Evolutionary conservation across 2,329 filamentous ascomycete genomes (phyloP), one percentile per base, ranked within the genome.

Genomic region (Alternaria sp.): DNA sequence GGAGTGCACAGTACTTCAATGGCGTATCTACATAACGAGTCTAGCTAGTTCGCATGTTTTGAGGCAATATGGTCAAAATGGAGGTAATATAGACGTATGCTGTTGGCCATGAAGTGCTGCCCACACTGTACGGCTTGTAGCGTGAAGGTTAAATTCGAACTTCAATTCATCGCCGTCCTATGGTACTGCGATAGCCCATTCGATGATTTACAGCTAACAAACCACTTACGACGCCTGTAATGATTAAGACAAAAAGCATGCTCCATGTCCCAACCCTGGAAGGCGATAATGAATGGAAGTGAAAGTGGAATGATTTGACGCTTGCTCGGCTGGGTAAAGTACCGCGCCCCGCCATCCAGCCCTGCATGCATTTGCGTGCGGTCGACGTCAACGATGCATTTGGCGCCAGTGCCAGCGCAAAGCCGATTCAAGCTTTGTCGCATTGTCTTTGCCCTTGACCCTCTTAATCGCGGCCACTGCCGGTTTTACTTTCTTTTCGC

Each of bases 311-410:
- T 20, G 26, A 23, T 26, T 20, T n/a, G 25, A 23, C 55, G 55
- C 55, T 58, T 41, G 44, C 55, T 33, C 28, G 10, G n/a, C 47
- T n/a, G 15, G 37, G 55, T 25, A 49, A 58, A 25, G 45, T 25
- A 6, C 26, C 0, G 33, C 9, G 45, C 55, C 55, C 55, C 55
- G 28, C 45, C 45, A 49, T 55, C 11, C n/a, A 25, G 20, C 15
- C 15, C 28, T 20, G 37, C 54, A 26, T 56, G 54, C 43, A 45
- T 20, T n/a, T 37, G 44, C 44, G 28, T 50, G 15, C 11, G 28
- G 23, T 41, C 55, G 55, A 58, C 55, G 55, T 58, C 55, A 58
- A 50, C 55, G 37, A 41, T 41, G 2, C 28, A 11, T 28, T 28
- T 25, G 11, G 55, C 26, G 33, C 37, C n/a, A 25, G 14, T 21